phyloP scores from a whole-genome alignment of 768 basidiomycete genomes.

The Symmetrospora coprosmae region DNA sequence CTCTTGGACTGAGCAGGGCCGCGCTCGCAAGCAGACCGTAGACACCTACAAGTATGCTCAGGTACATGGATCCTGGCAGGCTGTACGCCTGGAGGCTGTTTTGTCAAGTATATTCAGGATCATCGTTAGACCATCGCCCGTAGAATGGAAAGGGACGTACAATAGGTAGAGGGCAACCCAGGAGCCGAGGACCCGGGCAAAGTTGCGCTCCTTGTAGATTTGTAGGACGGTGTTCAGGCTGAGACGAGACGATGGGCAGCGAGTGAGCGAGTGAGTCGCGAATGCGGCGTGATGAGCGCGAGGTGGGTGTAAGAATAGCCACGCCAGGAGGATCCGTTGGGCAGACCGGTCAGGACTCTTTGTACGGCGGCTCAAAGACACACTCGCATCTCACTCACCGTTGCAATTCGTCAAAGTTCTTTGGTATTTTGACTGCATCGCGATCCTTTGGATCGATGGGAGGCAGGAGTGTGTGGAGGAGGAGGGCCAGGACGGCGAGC shows the following conservation, averaged over 20 bases:
- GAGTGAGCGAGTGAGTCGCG: no score
- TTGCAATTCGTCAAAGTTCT: slow-evolving; percentile 73
- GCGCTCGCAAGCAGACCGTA: no score
- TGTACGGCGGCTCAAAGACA: no score
- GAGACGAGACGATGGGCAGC: no score
- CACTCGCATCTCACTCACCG: slow-evolving; percentile 38
- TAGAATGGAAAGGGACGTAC: slow-evolving; percentile 54
- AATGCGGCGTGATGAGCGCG: no score
- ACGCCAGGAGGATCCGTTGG: no score
- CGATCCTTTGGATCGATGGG: slow-evolving; percentile 52
- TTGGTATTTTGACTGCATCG: slow-evolving; percentile 62
- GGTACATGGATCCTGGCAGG: slow-evolving; percentile 91
- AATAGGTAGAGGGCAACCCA: slow-evolving; percentile 84
- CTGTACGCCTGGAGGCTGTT: slow-evolving; percentile 93
- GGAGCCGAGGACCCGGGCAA: slow-evolving; percentile 67
- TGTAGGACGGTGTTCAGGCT: slow-evolving; percentile 63
- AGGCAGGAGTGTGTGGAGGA: slow-evolving; percentile 49
- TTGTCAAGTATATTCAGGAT: no score
- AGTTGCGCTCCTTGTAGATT: slow-evolving; percentile 82
- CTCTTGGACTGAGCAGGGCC: no score
- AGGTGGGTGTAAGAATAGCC: no score
- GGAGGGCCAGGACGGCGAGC: slow-evolving; percentile 55
- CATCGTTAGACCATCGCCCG: no score
- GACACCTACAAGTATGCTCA: slow-evolving; percentile 55
- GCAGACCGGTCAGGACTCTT: no score